Percentiles rank a stretch among this genome's conserved stretches.
Evolutionary conservation across 2,329 filamentous ascomycete species (phyloP).

Genomic region (Fusarium bactridioides): DNA sequence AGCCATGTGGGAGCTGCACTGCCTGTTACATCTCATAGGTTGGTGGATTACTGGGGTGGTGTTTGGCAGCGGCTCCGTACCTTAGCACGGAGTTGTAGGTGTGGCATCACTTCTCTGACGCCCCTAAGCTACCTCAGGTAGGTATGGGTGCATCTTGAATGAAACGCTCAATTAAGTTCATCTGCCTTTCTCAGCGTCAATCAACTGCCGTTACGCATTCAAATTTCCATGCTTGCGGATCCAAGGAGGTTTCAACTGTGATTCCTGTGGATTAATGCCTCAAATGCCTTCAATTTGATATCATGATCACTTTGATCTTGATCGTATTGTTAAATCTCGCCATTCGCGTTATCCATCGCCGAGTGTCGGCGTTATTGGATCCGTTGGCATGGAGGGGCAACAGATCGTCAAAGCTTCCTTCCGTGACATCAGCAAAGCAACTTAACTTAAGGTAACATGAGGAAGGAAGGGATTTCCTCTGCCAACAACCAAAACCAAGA

Average conservation of each 20-base stretch:
- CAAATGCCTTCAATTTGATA: neutral
- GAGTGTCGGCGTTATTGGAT: conserved; percentile 35
- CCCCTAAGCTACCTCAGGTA: neutral
- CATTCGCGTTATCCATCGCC: conserved; percentile 37
- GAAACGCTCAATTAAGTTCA: conserved; percentile 9
- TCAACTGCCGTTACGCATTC: conserved; percentile 23
- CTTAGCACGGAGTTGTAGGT: neutral
- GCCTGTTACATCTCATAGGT: conserved; percentile 20
- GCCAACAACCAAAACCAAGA: conserved; percentile 11
- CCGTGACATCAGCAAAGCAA: neutral
- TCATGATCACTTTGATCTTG: neutral
- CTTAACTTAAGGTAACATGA: neutral
- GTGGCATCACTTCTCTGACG: conserved; percentile 12
- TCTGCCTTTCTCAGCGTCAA: conserved; percentile 12
- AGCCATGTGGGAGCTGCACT: conserved; percentile 29
- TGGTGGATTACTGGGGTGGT: conserved; percentile 31
- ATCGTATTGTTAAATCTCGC: conserved; percentile 15
- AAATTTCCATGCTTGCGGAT: conserved; percentile 4
- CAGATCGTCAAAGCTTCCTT: conserved; percentile 13
- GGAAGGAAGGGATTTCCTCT: conserved; percentile 4
- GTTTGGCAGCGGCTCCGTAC: conserved; percentile 39
- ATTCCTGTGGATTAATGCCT: neutral
- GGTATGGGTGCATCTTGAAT: neutral
- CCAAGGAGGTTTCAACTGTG: neutral
- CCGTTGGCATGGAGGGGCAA: conserved; percentile 21